phyloP scores from a whole-genome alignment of 2,329 filamentous ascomycete genomes.

The Ophiognomonia clavigignenti-juglandacearum region DNA sequence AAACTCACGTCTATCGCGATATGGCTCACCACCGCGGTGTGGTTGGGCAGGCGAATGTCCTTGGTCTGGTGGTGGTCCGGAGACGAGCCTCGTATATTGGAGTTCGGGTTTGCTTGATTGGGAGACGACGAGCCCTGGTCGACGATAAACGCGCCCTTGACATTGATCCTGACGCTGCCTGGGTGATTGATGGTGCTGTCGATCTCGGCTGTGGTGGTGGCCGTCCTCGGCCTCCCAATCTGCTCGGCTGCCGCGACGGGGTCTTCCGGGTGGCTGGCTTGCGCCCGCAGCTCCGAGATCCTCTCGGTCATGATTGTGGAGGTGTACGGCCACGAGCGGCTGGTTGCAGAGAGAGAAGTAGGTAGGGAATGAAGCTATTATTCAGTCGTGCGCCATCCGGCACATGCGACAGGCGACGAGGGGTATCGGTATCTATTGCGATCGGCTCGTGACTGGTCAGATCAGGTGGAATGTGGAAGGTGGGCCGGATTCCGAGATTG shows the following conservation, averaged over 20 bases:
- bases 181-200: constrained; percentile 58
- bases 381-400: neutral
- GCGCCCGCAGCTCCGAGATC: neutral
- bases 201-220: constrained; percentile 51
- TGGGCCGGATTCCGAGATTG: neutral
- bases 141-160: constrained; percentile 93
- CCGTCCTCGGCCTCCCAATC: constrained; percentile 28
- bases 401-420: neutral
- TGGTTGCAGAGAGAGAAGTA: too few species aligned
- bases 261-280: constrained; percentile 1
- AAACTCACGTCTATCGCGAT: constrained; percentile 85
- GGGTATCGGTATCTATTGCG: neutral
- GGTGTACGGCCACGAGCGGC: too few species aligned
- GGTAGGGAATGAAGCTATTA: too few species aligned
- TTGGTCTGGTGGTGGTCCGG: constrained; percentile 65
- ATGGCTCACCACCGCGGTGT: constrained; percentile 92
- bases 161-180: constrained; percentile 85
- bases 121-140: constrained; percentile 66
- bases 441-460: neutral
- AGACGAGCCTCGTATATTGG: constrained; percentile 38
- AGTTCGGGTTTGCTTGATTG: constrained; percentile 21
- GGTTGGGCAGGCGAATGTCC: constrained; percentile 93
- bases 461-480: neutral
- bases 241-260: constrained; percentile 10
- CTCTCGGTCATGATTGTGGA: constrained; percentile 2